Percentiles rank a stretch among this genome's conserved stretches.
Evolutionary conservation across 805 yeast species (phyloP).

Genomic region (Komagataella pastoris): DNA sequence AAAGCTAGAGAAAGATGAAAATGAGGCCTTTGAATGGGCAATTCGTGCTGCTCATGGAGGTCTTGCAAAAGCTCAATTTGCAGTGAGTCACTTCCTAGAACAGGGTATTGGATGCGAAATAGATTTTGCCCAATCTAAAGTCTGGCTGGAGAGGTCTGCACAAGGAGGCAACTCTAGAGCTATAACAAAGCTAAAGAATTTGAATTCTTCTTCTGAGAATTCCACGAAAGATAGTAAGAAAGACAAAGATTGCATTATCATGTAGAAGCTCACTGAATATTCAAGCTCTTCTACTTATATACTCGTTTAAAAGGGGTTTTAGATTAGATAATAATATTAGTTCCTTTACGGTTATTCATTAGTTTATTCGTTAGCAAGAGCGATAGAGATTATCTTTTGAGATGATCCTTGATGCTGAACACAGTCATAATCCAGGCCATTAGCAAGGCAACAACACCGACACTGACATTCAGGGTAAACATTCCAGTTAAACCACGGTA

Average conservation of each 20-base stretch:
- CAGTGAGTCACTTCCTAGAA: slow-evolving; percentile 73
- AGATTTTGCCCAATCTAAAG: slow-evolving; percentile 41
- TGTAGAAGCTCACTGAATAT: not conserved
- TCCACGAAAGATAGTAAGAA: not conserved
- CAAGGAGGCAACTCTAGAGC: slow-evolving; percentile 15
- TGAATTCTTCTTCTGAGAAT: not conserved
- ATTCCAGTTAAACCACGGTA: slow-evolving; percentile 74
- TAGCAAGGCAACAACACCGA: slow-evolving; percentile 63
- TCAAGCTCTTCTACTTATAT: not conserved
- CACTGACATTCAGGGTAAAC: slow-evolving; percentile 82
- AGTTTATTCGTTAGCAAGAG: not conserved
- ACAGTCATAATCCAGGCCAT: slow-evolving; percentile 84
- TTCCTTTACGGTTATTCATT: not conserved
- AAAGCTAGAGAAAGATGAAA: slow-evolving; percentile 68
- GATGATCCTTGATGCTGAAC: slow-evolving; percentile 46
- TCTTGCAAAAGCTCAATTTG: slow-evolving; percentile 71
- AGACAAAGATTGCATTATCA: not conserved
- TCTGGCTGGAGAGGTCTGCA: slow-evolving; percentile 71
- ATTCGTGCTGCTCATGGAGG: slow-evolving; percentile 68
- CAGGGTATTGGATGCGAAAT: slow-evolving; percentile 76
- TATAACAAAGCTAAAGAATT: not conserved
- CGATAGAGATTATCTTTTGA: slow-evolving; percentile 11
- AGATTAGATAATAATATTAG: not conserved
- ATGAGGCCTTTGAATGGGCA: slow-evolving; percentile 94
- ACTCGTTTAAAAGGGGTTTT: not conserved